A percentile compares a stretch with the other conserved stretches of the same genome.
phyloP scores from a whole-genome alignment of 75 land plant genomes.

The Larix kaempferi region DNA sequence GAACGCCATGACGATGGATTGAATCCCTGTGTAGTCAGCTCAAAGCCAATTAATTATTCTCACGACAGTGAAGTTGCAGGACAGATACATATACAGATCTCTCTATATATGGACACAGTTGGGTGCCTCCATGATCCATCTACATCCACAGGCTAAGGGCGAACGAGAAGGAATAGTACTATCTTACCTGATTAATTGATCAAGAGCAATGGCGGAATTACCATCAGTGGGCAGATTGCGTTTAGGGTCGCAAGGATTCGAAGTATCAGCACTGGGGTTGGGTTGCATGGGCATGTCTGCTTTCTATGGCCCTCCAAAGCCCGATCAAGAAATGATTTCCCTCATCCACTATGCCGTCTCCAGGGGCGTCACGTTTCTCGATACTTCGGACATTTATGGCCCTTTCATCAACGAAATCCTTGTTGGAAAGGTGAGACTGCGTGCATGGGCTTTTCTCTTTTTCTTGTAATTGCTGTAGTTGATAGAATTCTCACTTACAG shows the following conservation, averaged over 20 bases:
- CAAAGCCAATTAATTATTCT: too few species aligned
- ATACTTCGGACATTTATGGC: slow-evolving; percentile 55
- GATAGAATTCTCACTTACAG: background rate
- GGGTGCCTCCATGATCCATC: too few species aligned
- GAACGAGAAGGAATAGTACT: too few species aligned
- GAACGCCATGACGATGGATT: too few species aligned
- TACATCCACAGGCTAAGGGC: too few species aligned
- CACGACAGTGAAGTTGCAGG: too few species aligned
- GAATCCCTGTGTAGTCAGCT: too few species aligned
- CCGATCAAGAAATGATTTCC: slow-evolving; percentile 48
- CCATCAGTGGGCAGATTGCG: slow-evolving; percentile 23
- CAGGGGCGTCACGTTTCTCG: slow-evolving; percentile 55
- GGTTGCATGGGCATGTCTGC: slow-evolving; percentile 76
- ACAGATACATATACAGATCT: too few species aligned
- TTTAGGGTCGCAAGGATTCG: slow-evolving; percentile 51
- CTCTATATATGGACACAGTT: too few species aligned
- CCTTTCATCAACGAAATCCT: slow-evolving; percentile 54
- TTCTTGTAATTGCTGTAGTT: background rate
- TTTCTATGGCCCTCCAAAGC: slow-evolving; percentile 48
- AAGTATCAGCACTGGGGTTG: slow-evolving; percentile 56
- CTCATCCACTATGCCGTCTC: slow-evolving; percentile 56
- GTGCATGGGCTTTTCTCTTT: slow-evolving; percentile 1
- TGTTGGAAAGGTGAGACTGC: slow-evolving; percentile 42
- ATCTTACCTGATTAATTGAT: background rate
- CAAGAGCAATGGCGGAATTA: background rate